A percentile compares a stretch with the other conserved stretches of the same genome.
phyloP scores from a whole-genome alignment of 139 green algal genomes.

The Diplosphaera chodatii region DNA sequence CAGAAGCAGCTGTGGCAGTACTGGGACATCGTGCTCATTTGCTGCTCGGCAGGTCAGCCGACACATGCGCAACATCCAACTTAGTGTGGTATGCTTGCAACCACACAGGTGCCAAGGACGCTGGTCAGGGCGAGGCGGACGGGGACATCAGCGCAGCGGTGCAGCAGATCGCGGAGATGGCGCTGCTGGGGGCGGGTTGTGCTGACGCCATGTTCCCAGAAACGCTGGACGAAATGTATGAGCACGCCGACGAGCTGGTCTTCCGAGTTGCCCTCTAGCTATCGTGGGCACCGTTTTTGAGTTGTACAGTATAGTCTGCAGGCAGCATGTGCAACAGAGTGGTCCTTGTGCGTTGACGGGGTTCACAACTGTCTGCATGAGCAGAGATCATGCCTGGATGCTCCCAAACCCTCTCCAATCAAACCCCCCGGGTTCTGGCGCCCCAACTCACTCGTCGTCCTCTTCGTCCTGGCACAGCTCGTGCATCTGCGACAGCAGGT shows the following conservation, averaged over 20 bases:
- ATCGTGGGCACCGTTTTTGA: no score
- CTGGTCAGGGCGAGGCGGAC: conserved; percentile 10
- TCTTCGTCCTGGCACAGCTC: neutral
- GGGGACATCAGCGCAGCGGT: conserved; percentile 28
- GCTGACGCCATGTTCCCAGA: conserved; percentile 35
- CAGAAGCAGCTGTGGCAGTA: neutral
- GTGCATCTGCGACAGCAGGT: neutral
- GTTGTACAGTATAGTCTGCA: no score
- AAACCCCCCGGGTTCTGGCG: no score
- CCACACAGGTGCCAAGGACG: neutral
- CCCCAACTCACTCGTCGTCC: no score
- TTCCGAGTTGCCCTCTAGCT: conserved; percentile 57
- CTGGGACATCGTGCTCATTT: neutral
- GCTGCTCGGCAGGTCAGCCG: no score
- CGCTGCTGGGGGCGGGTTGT: conserved; percentile 49
- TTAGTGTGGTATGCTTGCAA: neutral
- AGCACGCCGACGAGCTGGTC: conserved; percentile 43
- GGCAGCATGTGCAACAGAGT: no score
- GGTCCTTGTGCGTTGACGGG: no score
- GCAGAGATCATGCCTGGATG: no score
- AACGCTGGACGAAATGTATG: conserved; percentile 39
- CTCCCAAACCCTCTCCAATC: no score
- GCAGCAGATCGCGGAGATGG: conserved; percentile 45
- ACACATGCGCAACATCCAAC: no score
- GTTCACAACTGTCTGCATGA: no score